phyloP scores from a whole-genome alignment of 495 filamentous ascomycete genomes.

The Tetracladium marchalianum region DNA sequence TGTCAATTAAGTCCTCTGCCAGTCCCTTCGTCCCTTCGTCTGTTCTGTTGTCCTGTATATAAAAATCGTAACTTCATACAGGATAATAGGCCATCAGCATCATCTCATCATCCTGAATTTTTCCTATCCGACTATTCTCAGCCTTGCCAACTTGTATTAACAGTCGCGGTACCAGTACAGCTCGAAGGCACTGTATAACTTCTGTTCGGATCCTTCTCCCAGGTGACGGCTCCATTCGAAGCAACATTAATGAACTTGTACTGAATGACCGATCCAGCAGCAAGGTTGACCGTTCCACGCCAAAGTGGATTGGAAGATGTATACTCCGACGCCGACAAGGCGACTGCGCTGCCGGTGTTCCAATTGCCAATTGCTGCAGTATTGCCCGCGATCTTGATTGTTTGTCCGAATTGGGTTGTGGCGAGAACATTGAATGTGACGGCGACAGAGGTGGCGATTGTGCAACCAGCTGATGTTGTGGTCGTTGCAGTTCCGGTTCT shows the following conservation, averaged over 20 bases:
- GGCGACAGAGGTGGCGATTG: constrained; percentile 24
- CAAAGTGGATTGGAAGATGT: constrained; percentile 23
- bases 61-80: too few relatives aligned
- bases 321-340: constrained; percentile 18
- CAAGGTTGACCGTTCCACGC: constrained; percentile 21
- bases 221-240: constrained; percentile 41
- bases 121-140: too few relatives aligned
- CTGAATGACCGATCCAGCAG: constrained; percentile 38
- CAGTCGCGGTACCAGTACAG: constrained; percentile 34
- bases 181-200: constrained; percentile 41
- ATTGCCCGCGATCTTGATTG: constrained; percentile 29
- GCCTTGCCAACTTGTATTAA: constrained; percentile 28
- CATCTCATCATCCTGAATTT: too few relatives aligned
- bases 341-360: constrained; percentile 17
- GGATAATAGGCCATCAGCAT: too few relatives aligned
- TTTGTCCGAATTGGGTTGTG: constrained; percentile 38
- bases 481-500: constrained; percentile 32
- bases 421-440: constrained; percentile 30
- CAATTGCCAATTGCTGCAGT: constrained; percentile 19
- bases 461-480: constrained; percentile 28
- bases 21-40: too few relatives aligned
- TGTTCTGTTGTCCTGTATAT: too few relatives aligned
- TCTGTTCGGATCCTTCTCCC: constrained; percentile 59
- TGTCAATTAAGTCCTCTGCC: too few relatives aligned
- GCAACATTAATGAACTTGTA: constrained; percentile 62